Conservation (phyloP, 805 yeast species). For the Debaryomyces hansenii region DNA sequence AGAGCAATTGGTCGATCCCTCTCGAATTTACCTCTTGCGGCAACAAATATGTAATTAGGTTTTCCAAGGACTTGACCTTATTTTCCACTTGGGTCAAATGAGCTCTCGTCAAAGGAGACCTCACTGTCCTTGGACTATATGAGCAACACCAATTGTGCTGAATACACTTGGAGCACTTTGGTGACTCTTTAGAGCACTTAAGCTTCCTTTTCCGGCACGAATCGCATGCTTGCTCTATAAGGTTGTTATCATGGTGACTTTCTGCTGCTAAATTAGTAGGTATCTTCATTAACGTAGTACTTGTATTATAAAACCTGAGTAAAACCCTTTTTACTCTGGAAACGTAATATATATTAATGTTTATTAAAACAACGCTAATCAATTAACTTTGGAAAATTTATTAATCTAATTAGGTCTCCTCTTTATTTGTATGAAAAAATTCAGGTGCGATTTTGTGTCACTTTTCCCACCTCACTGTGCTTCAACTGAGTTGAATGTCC, state of each 20-base stretch:
- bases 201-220: conserved; percentile 79
- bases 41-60: conserved; percentile 31
- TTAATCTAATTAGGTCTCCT: background rate
- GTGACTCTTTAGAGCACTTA: conserved; percentile 76
- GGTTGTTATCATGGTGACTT: background rate
- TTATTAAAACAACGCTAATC: too few species aligned
- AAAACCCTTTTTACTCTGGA: background rate
- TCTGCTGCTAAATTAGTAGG: background rate
- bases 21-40: conserved; percentile 17
- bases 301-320: background rate
- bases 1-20: conserved; percentile 17
- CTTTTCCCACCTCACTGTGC: background rate
- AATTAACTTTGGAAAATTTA: background rate
- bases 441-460: background rate
- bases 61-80: conserved; percentile 29
- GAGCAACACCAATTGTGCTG: conserved; percentile 72
- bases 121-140: conserved; percentile 73
- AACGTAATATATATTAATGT: too few species aligned
- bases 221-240: conserved; percentile 69
- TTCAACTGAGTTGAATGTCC: background rate
- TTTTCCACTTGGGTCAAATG: conserved; percentile 76
- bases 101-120: conserved; percentile 81
- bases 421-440: background rate
- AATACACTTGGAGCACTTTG: conserved; percentile 73
- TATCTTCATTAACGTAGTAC: conserved; percentile 1